Conservation (phyloP, 116 monocot species). For the Dioscorea cayenensis region DNA sequence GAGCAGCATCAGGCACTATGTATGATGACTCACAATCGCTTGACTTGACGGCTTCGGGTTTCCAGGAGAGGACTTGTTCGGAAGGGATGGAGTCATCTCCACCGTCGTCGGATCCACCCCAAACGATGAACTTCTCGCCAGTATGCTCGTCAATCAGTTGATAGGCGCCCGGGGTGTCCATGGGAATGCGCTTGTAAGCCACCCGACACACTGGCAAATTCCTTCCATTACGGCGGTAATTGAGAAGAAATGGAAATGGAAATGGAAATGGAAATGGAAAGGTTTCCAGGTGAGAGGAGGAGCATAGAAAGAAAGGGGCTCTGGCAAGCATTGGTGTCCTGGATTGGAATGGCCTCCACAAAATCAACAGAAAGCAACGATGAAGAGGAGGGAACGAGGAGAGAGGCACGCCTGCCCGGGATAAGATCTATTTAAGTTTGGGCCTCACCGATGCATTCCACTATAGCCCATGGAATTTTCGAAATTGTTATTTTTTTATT, state of each 20-base stretch:
- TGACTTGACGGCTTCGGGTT: constrained; percentile 3
- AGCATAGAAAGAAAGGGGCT: not conserved
- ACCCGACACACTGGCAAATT: not conserved
- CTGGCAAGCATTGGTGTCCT: not conserved
- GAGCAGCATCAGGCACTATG: not conserved
- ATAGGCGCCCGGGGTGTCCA: constrained; percentile 80
- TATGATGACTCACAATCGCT: too few relatives aligned
- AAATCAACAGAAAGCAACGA: too few relatives aligned
- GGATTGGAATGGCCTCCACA: too few relatives aligned
- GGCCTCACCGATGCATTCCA: too few relatives aligned
- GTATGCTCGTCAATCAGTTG: constrained; percentile 59
- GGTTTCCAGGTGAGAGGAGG: not conserved
- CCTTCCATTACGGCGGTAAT: too few relatives aligned
- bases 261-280: too few relatives aligned
- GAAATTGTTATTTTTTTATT: too few relatives aligned
- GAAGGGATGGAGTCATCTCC: constrained; percentile 38
- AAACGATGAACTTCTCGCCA: constrained; percentile 73
- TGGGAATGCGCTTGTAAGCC: constrained; percentile 36
- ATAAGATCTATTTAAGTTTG: too few relatives aligned
- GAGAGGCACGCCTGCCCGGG: too few relatives aligned
- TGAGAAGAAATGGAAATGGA: too few relatives aligned
- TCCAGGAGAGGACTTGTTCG: constrained; percentile 50
- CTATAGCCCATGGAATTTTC: too few relatives aligned
- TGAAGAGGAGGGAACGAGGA: too few relatives aligned
- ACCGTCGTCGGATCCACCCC: constrained; percentile 54